phyloP scores from a whole-genome alignment of 2,329 filamentous ascomycete species.

The Fusarium dlaminii region DNA sequence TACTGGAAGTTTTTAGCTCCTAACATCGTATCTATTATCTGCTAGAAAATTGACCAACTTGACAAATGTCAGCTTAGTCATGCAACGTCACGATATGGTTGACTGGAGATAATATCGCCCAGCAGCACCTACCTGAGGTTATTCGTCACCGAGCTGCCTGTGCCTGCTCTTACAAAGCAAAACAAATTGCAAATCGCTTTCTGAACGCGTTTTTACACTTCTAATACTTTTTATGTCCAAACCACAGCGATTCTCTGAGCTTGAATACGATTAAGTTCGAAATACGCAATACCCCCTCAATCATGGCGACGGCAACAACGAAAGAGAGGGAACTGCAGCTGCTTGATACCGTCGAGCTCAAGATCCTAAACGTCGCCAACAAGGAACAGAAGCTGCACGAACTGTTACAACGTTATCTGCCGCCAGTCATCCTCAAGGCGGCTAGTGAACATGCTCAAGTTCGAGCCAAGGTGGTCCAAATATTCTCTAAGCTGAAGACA shows the following conservation, averaged over 20 bases:
- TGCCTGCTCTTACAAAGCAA: background rate
- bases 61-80: constrained; percentile 38
- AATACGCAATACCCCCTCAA: background rate
- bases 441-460: constrained; percentile 83
- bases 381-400: constrained; percentile 84
- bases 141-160: constrained; percentile 41
- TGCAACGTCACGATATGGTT: constrained; percentile 34
- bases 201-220: background rate
- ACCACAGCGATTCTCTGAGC: background rate
- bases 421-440: constrained; percentile 86
- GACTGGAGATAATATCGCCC: constrained; percentile 26
- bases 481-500: constrained; percentile 62
- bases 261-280: background rate
- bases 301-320: constrained; percentile 51
- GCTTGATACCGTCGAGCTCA: constrained; percentile 85
- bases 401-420: constrained; percentile 80
- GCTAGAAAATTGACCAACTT: background rate
- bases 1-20: background rate
- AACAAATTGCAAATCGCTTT: background rate
- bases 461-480: constrained; percentile 73
- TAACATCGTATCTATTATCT: background rate
- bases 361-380: constrained; percentile 80
- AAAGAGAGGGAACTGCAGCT: constrained; percentile 82
- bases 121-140: constrained; percentile 10
- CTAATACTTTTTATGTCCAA: background rate